Conservation (phyloP, 495 filamentous ascomycete species). For the Thozetella sp. region DNA sequence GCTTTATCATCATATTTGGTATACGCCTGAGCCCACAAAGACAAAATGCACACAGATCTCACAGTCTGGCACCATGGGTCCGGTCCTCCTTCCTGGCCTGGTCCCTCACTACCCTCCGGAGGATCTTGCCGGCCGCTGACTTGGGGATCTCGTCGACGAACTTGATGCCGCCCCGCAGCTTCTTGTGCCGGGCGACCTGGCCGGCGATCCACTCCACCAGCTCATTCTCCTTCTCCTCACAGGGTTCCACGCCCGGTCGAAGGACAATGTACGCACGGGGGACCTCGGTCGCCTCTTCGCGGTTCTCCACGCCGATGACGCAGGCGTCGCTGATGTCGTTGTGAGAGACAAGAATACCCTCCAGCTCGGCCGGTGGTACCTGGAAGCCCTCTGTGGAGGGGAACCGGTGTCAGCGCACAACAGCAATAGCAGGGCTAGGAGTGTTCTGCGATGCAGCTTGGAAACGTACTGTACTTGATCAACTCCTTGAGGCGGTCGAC, state of each 20-base stretch:
- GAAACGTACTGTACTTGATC: conserved; percentile 73
- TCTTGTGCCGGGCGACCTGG: conserved; percentile 63
- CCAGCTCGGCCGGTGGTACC: conserved; percentile 85
- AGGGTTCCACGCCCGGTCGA: conserved; percentile 45
- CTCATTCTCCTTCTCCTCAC: conserved; percentile 58
- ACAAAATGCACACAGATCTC: background rate
- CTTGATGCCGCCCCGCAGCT: conserved; percentile 76
- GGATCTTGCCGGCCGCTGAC: conserved; percentile 84
- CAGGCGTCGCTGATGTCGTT: conserved; percentile 79
- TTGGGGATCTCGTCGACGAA: conserved; percentile 87
- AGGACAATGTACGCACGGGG: conserved; percentile 83
- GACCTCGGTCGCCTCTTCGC: conserved; percentile 73
- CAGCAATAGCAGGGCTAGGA: background rate
- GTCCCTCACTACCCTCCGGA: conserved; percentile 67
- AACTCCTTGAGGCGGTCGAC: conserved; percentile 90
- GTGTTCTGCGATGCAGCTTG: background rate
- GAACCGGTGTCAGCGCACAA: background rate
- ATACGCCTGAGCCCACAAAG: background rate
- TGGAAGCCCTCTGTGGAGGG: conserved; percentile 70
- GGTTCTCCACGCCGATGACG: conserved; percentile 78
- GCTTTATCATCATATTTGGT: background rate
- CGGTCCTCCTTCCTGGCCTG: conserved; percentile 34
- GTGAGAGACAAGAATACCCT: conserved; percentile 74
- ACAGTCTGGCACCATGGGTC: conserved; percentile 30
- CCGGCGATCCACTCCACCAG: conserved; percentile 63